Conservation (phyloP, 495 filamentous ascomycete species). For the Xanthoparmelia taractica region DNA sequence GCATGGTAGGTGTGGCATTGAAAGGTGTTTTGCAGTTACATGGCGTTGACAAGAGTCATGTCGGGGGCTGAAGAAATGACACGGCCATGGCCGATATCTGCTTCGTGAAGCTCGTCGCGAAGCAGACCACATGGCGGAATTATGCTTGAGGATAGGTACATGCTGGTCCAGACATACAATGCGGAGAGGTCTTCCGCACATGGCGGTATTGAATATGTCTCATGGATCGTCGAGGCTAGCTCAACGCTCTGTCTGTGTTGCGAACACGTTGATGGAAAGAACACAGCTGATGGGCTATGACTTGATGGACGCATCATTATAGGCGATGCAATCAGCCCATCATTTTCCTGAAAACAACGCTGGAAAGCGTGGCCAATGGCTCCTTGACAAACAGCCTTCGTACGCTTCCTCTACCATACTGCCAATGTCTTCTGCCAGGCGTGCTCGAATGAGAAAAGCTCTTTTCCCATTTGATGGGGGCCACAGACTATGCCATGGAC, state of each 20-base stretch:
- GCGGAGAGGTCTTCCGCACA: neutral
- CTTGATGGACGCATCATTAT: neutral
- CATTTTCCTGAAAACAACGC: neutral
- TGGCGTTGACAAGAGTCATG: neutral
- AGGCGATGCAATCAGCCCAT: neutral
- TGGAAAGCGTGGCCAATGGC: neutral
- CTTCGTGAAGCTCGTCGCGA: neutral
- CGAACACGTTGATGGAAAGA: neutral
- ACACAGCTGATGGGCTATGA: neutral
- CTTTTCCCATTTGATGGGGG: no score
- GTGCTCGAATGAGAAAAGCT: neutral
- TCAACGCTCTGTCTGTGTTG: neutral
- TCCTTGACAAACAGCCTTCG: neutral
- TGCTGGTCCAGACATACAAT: neutral
- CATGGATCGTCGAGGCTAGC: neutral
- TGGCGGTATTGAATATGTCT: neutral
- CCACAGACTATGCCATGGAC: neutral
- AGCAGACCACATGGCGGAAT: neutral
- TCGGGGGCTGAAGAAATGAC: neutral
- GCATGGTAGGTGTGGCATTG: neutral
- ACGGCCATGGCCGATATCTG: neutral
- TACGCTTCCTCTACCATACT: neutral
- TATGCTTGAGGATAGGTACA: neutral
- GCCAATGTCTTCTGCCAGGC: neutral
- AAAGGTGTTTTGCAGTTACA: neutral